Evolutionary conservation across 164 flowering plant genomes (phyloP).

Genomic region (Litsea cubeba): DNA sequence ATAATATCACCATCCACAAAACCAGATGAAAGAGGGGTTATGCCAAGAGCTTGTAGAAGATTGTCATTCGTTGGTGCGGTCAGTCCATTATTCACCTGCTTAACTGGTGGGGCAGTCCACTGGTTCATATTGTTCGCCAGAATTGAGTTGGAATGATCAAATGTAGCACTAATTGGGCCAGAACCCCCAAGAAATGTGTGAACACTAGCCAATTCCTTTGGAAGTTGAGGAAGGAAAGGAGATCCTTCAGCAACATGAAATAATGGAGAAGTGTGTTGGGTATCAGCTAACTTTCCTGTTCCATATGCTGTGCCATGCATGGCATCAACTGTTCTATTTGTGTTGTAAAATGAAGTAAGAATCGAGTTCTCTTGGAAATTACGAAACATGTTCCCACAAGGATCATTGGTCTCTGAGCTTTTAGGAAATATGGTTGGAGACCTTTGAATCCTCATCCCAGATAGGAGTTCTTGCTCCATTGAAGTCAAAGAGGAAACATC

Average conservation of each 20-base stretch:
- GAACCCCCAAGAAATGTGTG: constrained; percentile 17
- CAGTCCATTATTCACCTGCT: constrained; percentile 17
- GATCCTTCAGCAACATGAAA: constrained; percentile 8
- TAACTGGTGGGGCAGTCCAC: constrained; percentile 32
- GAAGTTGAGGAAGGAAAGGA: constrained; percentile 13
- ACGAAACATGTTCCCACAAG: constrained; percentile 13
- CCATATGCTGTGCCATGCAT: constrained; percentile 3
- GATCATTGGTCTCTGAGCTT: constrained; percentile 5
- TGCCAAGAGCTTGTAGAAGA: constrained; percentile 23
- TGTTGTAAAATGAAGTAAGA: constrained; percentile 10
- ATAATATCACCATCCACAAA: constrained; percentile 10
- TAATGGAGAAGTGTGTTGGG: constrained; percentile 14
- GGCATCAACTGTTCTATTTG: constrained; percentile 8
- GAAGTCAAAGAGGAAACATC: constrained; percentile 34
- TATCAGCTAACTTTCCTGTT: constrained; percentile 12
- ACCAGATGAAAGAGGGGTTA: constrained; percentile 21
- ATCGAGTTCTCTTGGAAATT: constrained; percentile 19
- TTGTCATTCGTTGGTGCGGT: constrained; percentile 14
- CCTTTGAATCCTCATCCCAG: constrained; percentile 23
- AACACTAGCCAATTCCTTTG: constrained; percentile 15
- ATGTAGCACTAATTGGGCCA: constrained; percentile 11
- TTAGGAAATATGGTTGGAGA: constrained; percentile 17
- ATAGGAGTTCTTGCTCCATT: constrained; percentile 29
- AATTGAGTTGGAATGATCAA: constrained; percentile 15
- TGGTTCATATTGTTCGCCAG: constrained; percentile 30